Evolutionary conservation across 768 basidiomycete genomes (phyloP), one percentile per base, ranked within the genome.

Genomic region (Lyophyllum semitale): DNA sequence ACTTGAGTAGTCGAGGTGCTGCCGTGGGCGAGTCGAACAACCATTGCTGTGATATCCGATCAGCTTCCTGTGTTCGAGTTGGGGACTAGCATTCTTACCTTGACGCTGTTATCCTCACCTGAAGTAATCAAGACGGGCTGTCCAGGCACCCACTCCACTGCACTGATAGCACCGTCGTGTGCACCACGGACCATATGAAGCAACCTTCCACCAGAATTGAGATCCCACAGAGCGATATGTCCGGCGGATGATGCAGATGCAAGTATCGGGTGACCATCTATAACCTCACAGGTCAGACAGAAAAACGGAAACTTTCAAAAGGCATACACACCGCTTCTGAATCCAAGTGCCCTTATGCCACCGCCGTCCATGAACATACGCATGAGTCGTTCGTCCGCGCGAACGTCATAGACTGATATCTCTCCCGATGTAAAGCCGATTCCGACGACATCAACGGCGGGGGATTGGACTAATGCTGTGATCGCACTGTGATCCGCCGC

Each of bases 391-490:
- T 98, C 95, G 58, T 96, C 95, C 9, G 91, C 83, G 30, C 94
- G 85, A 46, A 98, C 81, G 66, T 99, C 97, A 65, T 95, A 90
- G 3, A 99, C 80, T 0, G 88, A 86, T 26, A 97, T 85, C 62
- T 91, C 87, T 37, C 97, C 97, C 1, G 90, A 91, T 1, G 87
- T 77, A 67, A 91, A 93, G 1, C 94, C 96, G 46, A 99, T 77
- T n/a, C 93, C 97, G 35, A 98, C 81, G 9, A 98, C 93, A 64
- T 99, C 97, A 49, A 98, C 89, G 13, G 95, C 97, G 23, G 96
- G 95, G 8, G 94, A 95, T 67, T 97, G 97, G 1, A 85, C 84
- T 35, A 98, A 65, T 2, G 88, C 76, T 1, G 93, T 95, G 60
- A 98, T 84, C 8, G 90, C 78, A 48, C 66, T 60, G 7, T 65